Conservation (phyloP, 768 basidiomycete genomes). For the Rhodotorula diobovata region DNA sequence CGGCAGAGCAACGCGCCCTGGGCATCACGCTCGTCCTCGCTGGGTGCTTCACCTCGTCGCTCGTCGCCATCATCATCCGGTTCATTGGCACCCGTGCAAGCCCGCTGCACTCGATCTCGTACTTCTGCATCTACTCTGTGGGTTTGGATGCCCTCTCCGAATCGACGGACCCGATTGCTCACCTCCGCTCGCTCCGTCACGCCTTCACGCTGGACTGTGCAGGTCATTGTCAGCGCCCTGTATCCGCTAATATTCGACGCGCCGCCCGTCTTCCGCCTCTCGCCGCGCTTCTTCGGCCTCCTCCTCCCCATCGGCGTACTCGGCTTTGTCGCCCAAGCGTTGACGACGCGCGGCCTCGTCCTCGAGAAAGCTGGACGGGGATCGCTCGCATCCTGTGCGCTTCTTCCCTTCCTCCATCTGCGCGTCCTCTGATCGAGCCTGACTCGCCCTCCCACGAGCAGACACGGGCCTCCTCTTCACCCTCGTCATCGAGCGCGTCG, state of each 20-base stretch:
- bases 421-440: neutral
- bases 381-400: constrained; percentile 57
- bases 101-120: constrained; percentile 65
- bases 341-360: constrained; percentile 62
- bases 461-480: constrained; percentile 47
- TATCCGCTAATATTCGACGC: constrained; percentile 39
- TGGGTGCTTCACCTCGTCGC: constrained; percentile 63
- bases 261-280: constrained; percentile 43
- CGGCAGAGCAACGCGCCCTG: constrained; percentile 15
- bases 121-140: constrained; percentile 59
- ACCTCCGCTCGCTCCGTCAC: neutral
- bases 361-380: constrained; percentile 64
- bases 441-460: neutral
- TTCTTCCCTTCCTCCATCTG: neutral
- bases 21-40: constrained; percentile 56
- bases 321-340: constrained; percentile 51
- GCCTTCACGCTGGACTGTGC: neutral
- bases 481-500: constrained; percentile 59
- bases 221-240: constrained; percentile 37
- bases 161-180: neutral
- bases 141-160: neutral
- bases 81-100: constrained; percentile 72
- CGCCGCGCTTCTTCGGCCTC: constrained; percentile 29
- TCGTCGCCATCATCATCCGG: constrained; percentile 61
- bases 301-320: constrained; percentile 47